phyloP scores from a whole-genome alignment of 163 green algal species.

The Chlorella variabilis region DNA sequence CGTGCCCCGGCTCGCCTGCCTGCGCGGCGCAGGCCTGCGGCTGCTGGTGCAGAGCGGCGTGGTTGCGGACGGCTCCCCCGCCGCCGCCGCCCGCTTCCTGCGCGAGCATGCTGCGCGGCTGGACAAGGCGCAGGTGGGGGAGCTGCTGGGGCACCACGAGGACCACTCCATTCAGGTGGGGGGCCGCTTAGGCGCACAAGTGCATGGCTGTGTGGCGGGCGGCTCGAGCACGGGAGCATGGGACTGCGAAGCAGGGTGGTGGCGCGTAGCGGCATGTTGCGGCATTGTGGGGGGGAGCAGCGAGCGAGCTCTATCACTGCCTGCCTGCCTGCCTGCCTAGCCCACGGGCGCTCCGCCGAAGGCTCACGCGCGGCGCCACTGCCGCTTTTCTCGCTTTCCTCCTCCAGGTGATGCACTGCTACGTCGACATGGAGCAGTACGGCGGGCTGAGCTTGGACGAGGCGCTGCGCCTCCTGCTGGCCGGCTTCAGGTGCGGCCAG shows the following conservation, averaged over 20 bases:
- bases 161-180: constrained; percentile 55
- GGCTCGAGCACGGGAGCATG: too few species aligned
- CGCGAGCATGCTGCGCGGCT: constrained; percentile 68
- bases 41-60: constrained; percentile 53
- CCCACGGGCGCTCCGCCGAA: too few species aligned
- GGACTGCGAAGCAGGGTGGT: too few species aligned
- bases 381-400: too few species aligned
- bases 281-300: too few species aligned
- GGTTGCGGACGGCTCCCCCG: constrained; percentile 68
- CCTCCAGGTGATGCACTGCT: constrained; percentile 76
- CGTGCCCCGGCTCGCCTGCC: too few species aligned
- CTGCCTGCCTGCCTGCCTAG: too few species aligned
- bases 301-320: too few species aligned
- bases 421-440: constrained; percentile 61
- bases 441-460: constrained; percentile 81
- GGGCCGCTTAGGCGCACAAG: too few species aligned
- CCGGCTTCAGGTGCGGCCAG: constrained; percentile 76
- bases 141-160: constrained; percentile 93
- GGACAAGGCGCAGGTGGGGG: constrained; percentile 87
- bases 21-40: constrained; percentile 40
- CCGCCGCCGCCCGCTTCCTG: constrained; percentile 85
- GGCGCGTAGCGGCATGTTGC: too few species aligned
- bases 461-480: constrained; percentile 87
- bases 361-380: too few species aligned
- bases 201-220: neutral